These are phyloP conservation scores for Myrmaecium sp. DNA, from an alignment of 2,329 filamentous ascomycete genomes.

Conservation along the genomic window DNA sequence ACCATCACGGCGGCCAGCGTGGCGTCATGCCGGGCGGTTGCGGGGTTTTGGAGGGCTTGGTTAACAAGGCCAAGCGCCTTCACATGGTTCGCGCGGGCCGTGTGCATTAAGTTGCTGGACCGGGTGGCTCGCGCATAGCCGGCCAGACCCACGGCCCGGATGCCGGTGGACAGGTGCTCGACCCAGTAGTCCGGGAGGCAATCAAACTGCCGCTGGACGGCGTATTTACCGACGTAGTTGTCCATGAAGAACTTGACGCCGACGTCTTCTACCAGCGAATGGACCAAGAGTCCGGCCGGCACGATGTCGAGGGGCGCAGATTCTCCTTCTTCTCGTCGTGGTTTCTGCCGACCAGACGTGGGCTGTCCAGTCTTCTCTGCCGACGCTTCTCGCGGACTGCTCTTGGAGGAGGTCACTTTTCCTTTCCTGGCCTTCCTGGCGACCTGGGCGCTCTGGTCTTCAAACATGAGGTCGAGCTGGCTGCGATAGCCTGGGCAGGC, in stretches of 20 bases:
- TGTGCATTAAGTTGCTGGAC: constrained; percentile 7
- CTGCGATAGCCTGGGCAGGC: constrained; percentile 15
- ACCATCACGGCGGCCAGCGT: constrained; percentile 12
- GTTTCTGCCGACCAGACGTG: too few species aligned
- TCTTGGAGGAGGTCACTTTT: too few species aligned
- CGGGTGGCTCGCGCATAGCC: constrained; percentile 9
- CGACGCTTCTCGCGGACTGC: too few species aligned
- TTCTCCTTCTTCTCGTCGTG: too few species aligned
- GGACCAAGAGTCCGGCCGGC: too few species aligned
- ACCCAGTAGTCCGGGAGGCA: constrained; percentile 11
- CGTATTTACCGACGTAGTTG: constrained; percentile 11
- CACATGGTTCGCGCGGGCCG: constrained; percentile 10
- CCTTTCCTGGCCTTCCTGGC: constrained; percentile 8
- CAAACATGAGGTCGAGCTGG: constrained; percentile 13
- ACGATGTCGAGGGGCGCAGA: too few species aligned
- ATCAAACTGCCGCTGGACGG: constrained; percentile 10
- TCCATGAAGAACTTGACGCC: constrained; percentile 14
- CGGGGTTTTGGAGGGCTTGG: constrained; percentile 7
- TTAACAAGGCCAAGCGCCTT: constrained; percentile 11
- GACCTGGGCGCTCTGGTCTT: constrained; percentile 12
- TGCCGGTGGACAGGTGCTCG: constrained; percentile 7
- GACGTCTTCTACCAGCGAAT: constrained; percentile 11
- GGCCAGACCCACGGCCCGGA: constrained; percentile 12
- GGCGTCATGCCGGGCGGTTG: constrained; percentile 7
- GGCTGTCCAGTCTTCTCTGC: too few species aligned